phyloP scores from a whole-genome alignment of 179 eudicot genomes.

The Beta lomatogona region DNA sequence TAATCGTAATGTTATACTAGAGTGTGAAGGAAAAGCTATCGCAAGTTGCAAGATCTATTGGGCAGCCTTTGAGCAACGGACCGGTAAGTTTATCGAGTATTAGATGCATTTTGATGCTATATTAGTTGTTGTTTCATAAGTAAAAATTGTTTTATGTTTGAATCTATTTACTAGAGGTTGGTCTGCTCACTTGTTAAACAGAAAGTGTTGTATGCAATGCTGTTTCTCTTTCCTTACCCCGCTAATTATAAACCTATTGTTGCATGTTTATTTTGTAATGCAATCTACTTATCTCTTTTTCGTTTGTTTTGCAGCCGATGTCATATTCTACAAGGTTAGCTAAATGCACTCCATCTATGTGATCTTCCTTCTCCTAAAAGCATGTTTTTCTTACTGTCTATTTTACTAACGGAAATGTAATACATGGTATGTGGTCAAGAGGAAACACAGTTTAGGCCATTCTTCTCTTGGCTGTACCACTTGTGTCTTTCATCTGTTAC shows the following conservation, averaged over 20 bases:
- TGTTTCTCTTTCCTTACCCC: not conserved
- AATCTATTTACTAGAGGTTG: not conserved
- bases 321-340: conserved; percentile 62
- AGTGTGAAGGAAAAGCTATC: conserved; percentile 66
- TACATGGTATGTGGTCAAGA: not conserved
- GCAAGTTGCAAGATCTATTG: conserved; percentile 74
- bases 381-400: conserved; percentile 3
- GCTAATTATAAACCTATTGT: not conserved
- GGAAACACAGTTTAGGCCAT: not conserved
- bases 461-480: not conserved
- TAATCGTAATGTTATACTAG: conserved; percentile 33
- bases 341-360: not conserved
- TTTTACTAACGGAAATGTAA: not conserved
- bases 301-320: conserved; percentile 55
- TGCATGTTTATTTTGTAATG: conserved; percentile 5
- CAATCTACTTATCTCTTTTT: conserved; percentile 16
- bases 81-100: conserved; percentile 39
- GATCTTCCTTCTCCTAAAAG: not conserved
- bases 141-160: not conserved
- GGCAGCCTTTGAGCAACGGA: conserved; percentile 49
- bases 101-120: not conserved
- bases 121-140: not conserved
- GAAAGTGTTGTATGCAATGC: not conserved
- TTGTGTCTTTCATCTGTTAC: conserved; percentile 9
- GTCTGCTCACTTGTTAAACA: not conserved